phyloP scores from a whole-genome alignment of 2,329 filamentous ascomycete genomes.

The Ceratocystis ficicola region DNA sequence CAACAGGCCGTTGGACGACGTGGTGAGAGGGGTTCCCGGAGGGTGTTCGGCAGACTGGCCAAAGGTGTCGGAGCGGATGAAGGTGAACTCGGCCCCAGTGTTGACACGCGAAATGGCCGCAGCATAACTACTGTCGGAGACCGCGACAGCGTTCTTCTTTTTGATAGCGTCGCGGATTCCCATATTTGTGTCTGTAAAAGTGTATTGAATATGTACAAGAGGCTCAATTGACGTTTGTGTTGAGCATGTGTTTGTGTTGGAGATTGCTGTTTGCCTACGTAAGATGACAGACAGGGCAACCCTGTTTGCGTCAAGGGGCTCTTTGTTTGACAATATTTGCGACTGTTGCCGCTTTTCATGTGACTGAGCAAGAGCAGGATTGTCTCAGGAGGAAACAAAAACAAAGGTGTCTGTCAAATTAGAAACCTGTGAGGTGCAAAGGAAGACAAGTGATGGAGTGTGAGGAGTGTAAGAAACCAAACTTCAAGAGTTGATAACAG shows the following conservation, averaged over 20 bases:
- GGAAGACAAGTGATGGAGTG: not conserved
- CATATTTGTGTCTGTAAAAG: constrained; percentile 30
- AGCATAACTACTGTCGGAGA: constrained; percentile 29
- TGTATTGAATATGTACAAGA: not conserved
- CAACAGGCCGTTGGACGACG: constrained; percentile 16
- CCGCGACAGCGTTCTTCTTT: constrained; percentile 40
- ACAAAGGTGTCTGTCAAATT: not conserved
- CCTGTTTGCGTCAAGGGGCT: not conserved
- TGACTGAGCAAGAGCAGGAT: not conserved
- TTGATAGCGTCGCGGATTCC: constrained; percentile 42
- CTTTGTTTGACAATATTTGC: not conserved
- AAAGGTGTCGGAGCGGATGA: constrained; percentile 73
- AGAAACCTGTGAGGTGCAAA: not conserved
- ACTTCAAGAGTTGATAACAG: not conserved
- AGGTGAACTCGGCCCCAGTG: constrained; percentile 56
- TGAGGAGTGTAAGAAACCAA: not conserved
- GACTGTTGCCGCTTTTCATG: not conserved
- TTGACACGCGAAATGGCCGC: constrained; percentile 31
- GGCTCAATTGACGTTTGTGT: not conserved
- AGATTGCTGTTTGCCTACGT: not conserved
- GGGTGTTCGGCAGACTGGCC: constrained; percentile 68
- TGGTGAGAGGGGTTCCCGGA: constrained; percentile 33
- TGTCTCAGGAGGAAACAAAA: not conserved
- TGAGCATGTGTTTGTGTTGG: not conserved
- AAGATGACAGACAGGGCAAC: not conserved